phyloP scores from a whole-genome alignment of 768 basidiomycete species.

The Pleurotus djamor region DNA sequence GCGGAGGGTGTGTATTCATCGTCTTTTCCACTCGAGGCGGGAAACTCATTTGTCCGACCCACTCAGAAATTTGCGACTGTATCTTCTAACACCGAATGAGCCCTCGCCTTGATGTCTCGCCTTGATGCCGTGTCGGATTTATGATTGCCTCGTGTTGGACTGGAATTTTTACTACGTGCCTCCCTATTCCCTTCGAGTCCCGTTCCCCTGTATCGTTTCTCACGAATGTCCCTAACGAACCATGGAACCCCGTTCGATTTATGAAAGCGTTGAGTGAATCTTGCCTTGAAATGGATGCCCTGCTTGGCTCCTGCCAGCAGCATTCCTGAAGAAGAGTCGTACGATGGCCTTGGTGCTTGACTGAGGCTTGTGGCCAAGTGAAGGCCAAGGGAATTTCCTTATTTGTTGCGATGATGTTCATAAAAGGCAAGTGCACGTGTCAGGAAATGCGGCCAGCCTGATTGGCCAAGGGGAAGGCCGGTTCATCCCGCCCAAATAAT shows the following conservation, averaged over 20 bases:
- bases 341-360: neutral
- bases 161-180: conserved; percentile 1
- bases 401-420: neutral
- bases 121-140: conserved; percentile 8
- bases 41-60: conserved; percentile 4
- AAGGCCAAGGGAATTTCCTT: conserved; percentile 2
- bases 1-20: conserved; percentile 55
- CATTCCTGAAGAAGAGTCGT: too few species aligned
- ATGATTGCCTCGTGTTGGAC: conserved; percentile 2
- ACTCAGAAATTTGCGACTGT: conserved; percentile 72
- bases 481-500: conserved; percentile 11
- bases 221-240: neutral
- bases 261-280: too few species aligned
- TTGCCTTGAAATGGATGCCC: too few species aligned
- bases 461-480: conserved; percentile 5
- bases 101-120: conserved; percentile 7
- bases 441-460: neutral
- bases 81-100: conserved; percentile 42
- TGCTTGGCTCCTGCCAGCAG: too few species aligned
- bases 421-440: conserved; percentile 2
- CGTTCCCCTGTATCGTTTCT: neutral
- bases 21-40: conserved; percentile 1
- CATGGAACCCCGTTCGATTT: too few species aligned
- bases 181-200: neutral
- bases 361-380: neutral